phyloP scores from a whole-genome alignment of 805 yeast genomes.

The Candida fluviatilis region DNA sequence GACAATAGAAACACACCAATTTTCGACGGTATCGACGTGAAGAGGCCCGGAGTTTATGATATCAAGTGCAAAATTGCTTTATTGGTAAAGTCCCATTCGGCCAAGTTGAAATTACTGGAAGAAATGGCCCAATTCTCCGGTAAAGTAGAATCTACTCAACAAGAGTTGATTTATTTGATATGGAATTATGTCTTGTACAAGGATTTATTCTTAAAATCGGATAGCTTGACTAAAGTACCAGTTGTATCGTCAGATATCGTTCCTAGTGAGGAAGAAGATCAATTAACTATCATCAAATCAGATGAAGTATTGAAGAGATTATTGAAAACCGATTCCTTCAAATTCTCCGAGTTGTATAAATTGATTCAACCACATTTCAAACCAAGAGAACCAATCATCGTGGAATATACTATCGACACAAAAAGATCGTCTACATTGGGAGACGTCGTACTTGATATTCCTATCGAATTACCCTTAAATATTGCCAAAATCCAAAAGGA shows the following conservation, averaged over 20 bases:
- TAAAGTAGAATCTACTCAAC: slow-evolving; percentile 73
- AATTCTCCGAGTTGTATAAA: slow-evolving; percentile 71
- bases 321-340: slow-evolving; percentile 49
- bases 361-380: slow-evolving; percentile 62
- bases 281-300: slow-evolving; percentile 30
- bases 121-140: slow-evolving; percentile 71
- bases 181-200: slow-evolving; percentile 79
- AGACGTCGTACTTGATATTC: slow-evolving; percentile 72
- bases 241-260: slow-evolving; percentile 27
- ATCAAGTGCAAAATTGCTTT: slow-evolving; percentile 68
- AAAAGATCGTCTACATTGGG: slow-evolving; percentile 77
- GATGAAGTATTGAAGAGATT: slow-evolving; percentile 46
- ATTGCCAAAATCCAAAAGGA: slow-evolving; percentile 34
- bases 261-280: slow-evolving; percentile 25
- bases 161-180: slow-evolving; percentile 71
- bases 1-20: slow-evolving; percentile 9
- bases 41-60: slow-evolving; percentile 61
- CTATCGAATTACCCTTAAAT: slow-evolving; percentile 38
- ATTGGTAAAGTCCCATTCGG: slow-evolving; percentile 68
- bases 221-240: slow-evolving; percentile 29
- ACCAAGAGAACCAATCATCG: slow-evolving; percentile 75
- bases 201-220: slow-evolving; percentile 41
- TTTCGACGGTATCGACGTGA: slow-evolving; percentile 88
- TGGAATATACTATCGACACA: slow-evolving; percentile 74
- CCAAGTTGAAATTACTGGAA: slow-evolving; percentile 59